These are phyloP conservation scores for Metschnikowia anglica DNA, from an alignment of 805 yeast species.

Conservation along the genomic window DNA sequence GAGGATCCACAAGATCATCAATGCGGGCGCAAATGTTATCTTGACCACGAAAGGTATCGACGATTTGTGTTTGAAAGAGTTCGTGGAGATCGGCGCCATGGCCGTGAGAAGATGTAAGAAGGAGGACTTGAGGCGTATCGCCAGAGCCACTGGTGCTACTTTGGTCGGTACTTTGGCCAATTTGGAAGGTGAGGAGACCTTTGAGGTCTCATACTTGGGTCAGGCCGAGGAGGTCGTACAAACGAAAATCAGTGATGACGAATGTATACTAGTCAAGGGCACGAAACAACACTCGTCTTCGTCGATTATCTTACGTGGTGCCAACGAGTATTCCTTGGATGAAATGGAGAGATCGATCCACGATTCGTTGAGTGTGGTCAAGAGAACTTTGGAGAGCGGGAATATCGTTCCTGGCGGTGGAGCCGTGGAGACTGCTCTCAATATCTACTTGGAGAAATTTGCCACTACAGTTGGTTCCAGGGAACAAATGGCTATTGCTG, in stretches of 20 bases:
- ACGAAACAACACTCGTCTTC: conserved; percentile 89
- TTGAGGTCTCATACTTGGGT: conserved; percentile 82
- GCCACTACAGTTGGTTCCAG: conserved; percentile 98
- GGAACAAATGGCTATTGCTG: conserved; percentile 97
- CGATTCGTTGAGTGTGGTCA: conserved; percentile 91
- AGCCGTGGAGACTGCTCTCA: conserved; percentile 95
- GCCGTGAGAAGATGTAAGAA: conserved; percentile 96
- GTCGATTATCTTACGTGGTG: conserved; percentile 90
- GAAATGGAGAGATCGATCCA: conserved; percentile 98
- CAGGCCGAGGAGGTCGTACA: conserved; percentile 88
- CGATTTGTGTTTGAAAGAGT: conserved; percentile 86
- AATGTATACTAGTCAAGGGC: conserved; percentile 88
- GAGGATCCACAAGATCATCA: conserved; percentile 75
- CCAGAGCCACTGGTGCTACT: conserved; percentile 97
- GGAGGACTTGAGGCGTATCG: conserved; percentile 94
- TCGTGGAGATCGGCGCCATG: conserved; percentile 88
- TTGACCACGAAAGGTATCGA: conserved; percentile 94
- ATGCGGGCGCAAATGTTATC: conserved; percentile 90
- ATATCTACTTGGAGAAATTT: conserved; percentile 91
- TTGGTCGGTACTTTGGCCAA: conserved; percentile 83
- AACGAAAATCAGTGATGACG: conserved; percentile 91
- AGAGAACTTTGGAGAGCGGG: conserved; percentile 93
- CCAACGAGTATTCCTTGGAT: conserved; percentile 91
- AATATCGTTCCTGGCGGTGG: conserved; percentile 98
- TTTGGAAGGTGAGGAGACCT: conserved; percentile 93